Evolutionary conservation across 1,284 basidiomycete species (phyloP), one percentile per base, ranked within the genome.

Genomic region (Apiotrichum brassicae): DNA sequence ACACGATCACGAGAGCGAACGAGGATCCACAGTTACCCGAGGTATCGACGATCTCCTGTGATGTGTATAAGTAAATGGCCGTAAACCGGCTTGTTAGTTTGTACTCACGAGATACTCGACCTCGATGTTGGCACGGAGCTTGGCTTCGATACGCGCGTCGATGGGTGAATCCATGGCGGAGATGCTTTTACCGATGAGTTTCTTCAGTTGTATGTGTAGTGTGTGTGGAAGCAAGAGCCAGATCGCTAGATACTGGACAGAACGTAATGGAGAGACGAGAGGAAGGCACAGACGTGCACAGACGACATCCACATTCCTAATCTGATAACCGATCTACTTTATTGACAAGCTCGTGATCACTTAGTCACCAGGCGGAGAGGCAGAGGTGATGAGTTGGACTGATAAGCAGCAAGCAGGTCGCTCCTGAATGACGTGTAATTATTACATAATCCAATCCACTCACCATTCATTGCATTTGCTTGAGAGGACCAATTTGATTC

Each of bases 11-110:
- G 26, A 72, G 58, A 5, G 68, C 66, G 42, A 65, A 73, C 5
- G 69, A 70, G n/a, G 63, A 65, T 14, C 71, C 71, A 57, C 71
- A 73, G 49, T 73, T 73, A 20, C 69, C 71, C 3, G 70, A 72
- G 0, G 70, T 72, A 56, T 58, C 56, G 22, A 43, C 46, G 26
- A 58, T 58, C 25, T 58, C 56, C 56, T 57, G 46, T 2, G 22
- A 26, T 18, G 4, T 20, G 48, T 56, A 33, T 8, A 36, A 25
- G 11, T 20, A 3, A 9, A 9, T 3, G 25, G 11, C 9, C 23
- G 2, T 8, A 30, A 9, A 4, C 13, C 24, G 19, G 18, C 3
- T 11, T n/a, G 11, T 4, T 11, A 22, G 5, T 19, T 19, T 22
- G n/a, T 4, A 52, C 54, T 13, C 41, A 56, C 54, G 18, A 58